These are phyloP conservation scores for Grosmannia clavigera DNA, from an alignment of 2,329 filamentous ascomycete genomes.

Conservation along the genomic window DNA sequence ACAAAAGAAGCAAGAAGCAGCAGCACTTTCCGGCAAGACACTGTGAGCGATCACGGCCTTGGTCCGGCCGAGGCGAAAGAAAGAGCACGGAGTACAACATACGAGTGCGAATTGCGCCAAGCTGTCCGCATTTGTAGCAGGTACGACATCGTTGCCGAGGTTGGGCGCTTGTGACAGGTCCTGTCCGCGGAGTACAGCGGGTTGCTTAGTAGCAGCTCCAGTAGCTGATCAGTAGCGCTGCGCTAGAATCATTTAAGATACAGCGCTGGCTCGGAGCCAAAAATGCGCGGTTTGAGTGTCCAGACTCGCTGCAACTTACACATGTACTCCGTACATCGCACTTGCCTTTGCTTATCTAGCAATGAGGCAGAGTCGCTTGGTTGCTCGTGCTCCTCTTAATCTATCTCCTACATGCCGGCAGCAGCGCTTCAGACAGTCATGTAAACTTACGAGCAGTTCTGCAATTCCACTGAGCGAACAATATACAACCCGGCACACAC, in stretches of 20 bases:
- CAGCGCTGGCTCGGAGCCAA: too few relatives aligned
- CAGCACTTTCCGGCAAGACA: not conserved
- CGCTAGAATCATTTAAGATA: not conserved
- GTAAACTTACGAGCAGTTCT: not conserved
- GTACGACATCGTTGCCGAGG: not conserved
- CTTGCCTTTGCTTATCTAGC: not conserved
- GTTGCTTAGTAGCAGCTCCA: not conserved
- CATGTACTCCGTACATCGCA: too few relatives aligned
- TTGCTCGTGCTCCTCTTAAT: not conserved
- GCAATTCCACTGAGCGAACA: not conserved
- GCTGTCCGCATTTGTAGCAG: not conserved
- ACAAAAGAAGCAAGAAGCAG: too few relatives aligned
- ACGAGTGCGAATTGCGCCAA: not conserved
- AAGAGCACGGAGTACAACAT: too few relatives aligned
- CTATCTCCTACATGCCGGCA: not conserved
- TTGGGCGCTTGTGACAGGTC: not conserved
- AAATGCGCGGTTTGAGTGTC: too few relatives aligned
- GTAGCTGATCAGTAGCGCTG: not conserved
- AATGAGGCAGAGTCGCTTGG: too few relatives aligned
- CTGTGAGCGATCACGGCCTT: not conserved
- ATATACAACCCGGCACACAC: not conserved
- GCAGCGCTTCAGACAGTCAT: not conserved
- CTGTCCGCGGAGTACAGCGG: not conserved
- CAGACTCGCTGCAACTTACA: too few relatives aligned
- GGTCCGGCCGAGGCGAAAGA: too few relatives aligned